These are phyloP conservation scores for Cryphonectria radicalis DNA, from an alignment of 2,329 filamentous ascomycete genomes.

Conservation along the genomic window DNA sequence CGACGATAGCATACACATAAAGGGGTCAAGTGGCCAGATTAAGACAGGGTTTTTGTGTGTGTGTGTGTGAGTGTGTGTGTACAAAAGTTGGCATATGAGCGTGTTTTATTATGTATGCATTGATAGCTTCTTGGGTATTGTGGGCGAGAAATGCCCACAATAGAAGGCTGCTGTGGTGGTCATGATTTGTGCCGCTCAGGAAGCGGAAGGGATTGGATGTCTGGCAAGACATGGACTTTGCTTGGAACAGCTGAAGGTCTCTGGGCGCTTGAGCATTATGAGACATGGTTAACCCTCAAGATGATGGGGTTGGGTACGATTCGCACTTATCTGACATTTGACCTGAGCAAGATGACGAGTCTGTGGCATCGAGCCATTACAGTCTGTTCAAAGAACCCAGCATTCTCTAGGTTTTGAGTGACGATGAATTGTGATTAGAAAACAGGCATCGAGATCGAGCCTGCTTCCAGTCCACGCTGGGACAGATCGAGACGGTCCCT, in stretches of 20 bases:
- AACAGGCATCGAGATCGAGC: background rate
- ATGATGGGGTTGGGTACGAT: background rate
- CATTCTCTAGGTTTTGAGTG: background rate
- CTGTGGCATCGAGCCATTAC: background rate
- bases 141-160: background rate
- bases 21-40: background rate
- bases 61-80: background rate
- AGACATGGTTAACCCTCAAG: background rate
- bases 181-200: slow-evolving; percentile 37
- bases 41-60: background rate
- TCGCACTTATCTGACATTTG: background rate
- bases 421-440: background rate
- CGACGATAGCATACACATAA: background rate
- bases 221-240: slow-evolving; percentile 33
- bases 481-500: background rate
- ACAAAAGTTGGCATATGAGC: background rate
- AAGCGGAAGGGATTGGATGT: slow-evolving; percentile 50
- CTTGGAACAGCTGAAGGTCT: background rate
- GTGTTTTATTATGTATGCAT: background rate
- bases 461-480: background rate
- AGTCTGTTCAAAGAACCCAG: background rate
- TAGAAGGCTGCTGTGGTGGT: background rate
- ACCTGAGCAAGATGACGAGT: background rate
- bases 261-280: background rate
- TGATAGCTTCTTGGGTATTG: background rate